Evolutionary conservation across 148 eudicot genomes (phyloP), one percentile per base, ranked within the genome.

Genomic region (Chenopodium suecicum): DNA sequence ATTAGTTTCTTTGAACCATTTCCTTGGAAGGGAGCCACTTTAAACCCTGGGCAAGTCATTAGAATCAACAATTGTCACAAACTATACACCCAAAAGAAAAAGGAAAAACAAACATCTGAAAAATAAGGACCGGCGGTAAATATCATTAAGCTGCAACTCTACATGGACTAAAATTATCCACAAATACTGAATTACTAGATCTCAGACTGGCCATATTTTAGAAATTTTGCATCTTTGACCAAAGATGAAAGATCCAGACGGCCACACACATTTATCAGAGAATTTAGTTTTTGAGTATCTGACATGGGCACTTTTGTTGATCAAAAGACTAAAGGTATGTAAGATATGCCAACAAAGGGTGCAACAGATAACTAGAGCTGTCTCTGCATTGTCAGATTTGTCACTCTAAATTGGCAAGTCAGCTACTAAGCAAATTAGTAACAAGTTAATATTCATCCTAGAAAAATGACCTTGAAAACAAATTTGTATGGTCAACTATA

Each of bases 1-100:
- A 58, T 54, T 72, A 81, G 77, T 81, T 77, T 58, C 83, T 77
- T 73, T 76, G 41, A 65, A 73, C 78, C 75, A 70, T 64, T 71
- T 77, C 81, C 83, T 66, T 83, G 72, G 29, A 20, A 23, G 86
- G 76, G 56, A 84, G 23, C 86, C 83, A 84, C n/a, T 72, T 74
- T 34, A 72, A 41, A 72, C 86, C 86, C 86, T 84, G 81, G 62
- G 71, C 23, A 76, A 77, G 14, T 80, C 67, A 70, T 32, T 19
- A 65, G 75, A 79, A 67, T 81, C 12, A 63, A 62, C 6, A 70
- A 67, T 48, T 56, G 62, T 67, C 37, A 83, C n/a, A 44, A 66
- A 25, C 44, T 6, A 41, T 41, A 41, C 44, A 41, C 44, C 44
- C 6, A 41, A 41, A 41, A 0, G 7, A 41, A 41, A 41, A 41